Conservation (phyloP, 2,329 filamentous ascomycete species). For the Beauveria rudraprayagi region DNA sequence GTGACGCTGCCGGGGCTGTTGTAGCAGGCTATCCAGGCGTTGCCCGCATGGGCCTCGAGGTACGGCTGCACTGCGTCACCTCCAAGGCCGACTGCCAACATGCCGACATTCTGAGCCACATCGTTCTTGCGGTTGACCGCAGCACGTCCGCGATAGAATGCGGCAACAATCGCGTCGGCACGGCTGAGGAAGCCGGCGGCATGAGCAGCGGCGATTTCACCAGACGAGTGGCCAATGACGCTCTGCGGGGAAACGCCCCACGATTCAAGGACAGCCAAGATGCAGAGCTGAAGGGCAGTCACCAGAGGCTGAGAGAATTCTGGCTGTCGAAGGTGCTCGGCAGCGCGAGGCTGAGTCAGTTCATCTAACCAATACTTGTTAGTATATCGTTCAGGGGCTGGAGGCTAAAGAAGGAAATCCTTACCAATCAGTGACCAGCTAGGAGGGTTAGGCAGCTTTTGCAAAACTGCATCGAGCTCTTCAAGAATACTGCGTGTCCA, state of each 20-base stretch:
- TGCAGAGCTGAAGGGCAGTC: constrained; percentile 34
- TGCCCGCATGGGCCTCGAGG: neutral
- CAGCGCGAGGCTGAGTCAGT: constrained; percentile 1
- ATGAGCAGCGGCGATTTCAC: constrained; percentile 33
- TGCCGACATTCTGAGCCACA: constrained; percentile 32
- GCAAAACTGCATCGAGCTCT: constrained; percentile 12
- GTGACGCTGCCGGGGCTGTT: constrained; percentile 40
- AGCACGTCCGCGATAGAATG: constrained; percentile 23
- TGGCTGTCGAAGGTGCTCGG: constrained; percentile 15
- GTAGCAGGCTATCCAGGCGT: constrained; percentile 17
- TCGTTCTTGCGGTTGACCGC: constrained; percentile 3
- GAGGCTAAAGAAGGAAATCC: neutral
- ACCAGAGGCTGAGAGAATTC: constrained; percentile 31
- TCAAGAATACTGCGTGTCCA: constrained; percentile 10
- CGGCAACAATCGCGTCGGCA: constrained; percentile 20
- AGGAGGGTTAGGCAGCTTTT: neutral
- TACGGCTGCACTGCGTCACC: neutral
- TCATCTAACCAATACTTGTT: neutral
- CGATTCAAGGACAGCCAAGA: constrained; percentile 29
- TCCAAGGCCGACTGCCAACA: constrained; percentile 24
- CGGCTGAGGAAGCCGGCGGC: constrained; percentile 15
- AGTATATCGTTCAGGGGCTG: neutral
- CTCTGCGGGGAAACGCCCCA: constrained; percentile 22
- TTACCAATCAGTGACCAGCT: constrained; percentile 9
- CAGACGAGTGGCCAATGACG: constrained; percentile 31